These are phyloP conservation scores for Fomitopsis betulina DNA, from an alignment of 1,284 basidiomycete genomes.

Conservation along the genomic window DNA sequence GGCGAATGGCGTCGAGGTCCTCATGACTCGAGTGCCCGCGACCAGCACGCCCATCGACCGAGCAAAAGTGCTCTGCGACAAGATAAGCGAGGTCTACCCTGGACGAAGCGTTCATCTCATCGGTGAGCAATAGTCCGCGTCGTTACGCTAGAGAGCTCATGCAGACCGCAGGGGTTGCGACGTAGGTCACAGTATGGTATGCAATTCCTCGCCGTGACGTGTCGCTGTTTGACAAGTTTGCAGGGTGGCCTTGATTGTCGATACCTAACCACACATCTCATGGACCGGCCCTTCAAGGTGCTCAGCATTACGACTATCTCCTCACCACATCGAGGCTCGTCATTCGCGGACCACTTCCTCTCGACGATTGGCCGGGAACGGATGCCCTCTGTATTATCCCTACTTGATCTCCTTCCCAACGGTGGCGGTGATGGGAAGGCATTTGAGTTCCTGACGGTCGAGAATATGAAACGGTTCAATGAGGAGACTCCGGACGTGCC, in stretches of 20 bases:
- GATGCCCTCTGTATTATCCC: constrained; percentile 58
- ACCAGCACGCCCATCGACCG: constrained; percentile 84
- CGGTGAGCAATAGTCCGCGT: constrained; percentile 36
- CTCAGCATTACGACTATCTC: constrained; percentile 90
- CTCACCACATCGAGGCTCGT: constrained; percentile 89
- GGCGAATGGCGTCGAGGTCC: constrained; percentile 83
- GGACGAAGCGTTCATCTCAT: constrained; percentile 86
- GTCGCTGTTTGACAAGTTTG: constrained; percentile 5
- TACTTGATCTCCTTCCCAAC: constrained; percentile 79
- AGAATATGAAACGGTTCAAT: constrained; percentile 87
- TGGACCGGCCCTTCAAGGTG: constrained; percentile 60
- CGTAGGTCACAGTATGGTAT: constrained; percentile 84
- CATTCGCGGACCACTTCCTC: constrained; percentile 91
- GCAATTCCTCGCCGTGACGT: constrained; percentile 10
- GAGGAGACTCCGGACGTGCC: constrained; percentile 74
- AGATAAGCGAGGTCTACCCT: constrained; percentile 75
- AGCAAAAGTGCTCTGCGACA: constrained; percentile 81
- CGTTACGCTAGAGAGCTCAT: constrained; percentile 25
- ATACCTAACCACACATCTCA: constrained; percentile 76
- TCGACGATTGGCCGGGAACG: constrained; percentile 67
- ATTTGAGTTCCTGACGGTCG: constrained; percentile 83
- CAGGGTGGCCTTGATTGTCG: constrained; percentile 92
- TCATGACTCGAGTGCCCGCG: constrained; percentile 90
- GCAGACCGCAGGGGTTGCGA: constrained; percentile 18
- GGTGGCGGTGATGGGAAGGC: constrained; percentile 90